Conservation (phyloP, 1,284 basidiomycete genomes). For the Pyrrhoderma noxium region DNA sequence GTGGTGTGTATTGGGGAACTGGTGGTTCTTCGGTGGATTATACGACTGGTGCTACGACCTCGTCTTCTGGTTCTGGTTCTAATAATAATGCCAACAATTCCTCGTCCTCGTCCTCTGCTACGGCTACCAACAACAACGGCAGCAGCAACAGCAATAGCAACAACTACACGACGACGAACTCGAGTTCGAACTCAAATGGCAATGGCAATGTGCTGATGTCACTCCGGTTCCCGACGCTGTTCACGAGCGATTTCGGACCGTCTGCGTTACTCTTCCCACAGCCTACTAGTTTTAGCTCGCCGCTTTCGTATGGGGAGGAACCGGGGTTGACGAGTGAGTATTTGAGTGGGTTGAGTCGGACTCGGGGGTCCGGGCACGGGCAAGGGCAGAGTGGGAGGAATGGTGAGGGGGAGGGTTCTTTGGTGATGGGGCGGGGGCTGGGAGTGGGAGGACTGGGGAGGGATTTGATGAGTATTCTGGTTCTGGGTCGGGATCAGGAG, state of each 20-base stretch:
- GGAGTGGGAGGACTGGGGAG: too few species aligned
- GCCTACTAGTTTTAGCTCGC: constrained; percentile 45
- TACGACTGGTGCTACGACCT: too few species aligned
- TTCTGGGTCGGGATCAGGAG: neutral
- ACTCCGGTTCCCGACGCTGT: constrained; percentile 62
- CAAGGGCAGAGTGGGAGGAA: too few species aligned
- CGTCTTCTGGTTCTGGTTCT: too few species aligned
- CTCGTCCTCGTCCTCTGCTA: constrained; percentile 30
- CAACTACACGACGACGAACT: neutral
- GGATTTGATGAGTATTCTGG: too few species aligned
- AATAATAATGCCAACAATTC: too few species aligned
- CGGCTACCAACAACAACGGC: constrained; percentile 12
- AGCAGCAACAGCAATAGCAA: neutral
- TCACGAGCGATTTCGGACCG: constrained; percentile 66
- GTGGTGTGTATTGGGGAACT: too few species aligned
- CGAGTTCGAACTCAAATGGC: constrained; percentile 11
- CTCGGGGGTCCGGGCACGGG: too few species aligned
- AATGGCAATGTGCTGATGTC: constrained; percentile 25
- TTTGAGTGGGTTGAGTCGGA: too few species aligned
- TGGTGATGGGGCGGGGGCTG: too few species aligned
- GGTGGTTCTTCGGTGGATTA: too few species aligned
- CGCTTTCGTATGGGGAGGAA: constrained; percentile 70
- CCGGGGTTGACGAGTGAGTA: constrained; percentile 32
- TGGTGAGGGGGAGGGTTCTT: too few species aligned
- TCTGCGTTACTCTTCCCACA: constrained; percentile 63